These are phyloP conservation scores for Aspergillus melleus DNA, from an alignment of 2,329 filamentous ascomycete genomes.

Conservation along the genomic window DNA sequence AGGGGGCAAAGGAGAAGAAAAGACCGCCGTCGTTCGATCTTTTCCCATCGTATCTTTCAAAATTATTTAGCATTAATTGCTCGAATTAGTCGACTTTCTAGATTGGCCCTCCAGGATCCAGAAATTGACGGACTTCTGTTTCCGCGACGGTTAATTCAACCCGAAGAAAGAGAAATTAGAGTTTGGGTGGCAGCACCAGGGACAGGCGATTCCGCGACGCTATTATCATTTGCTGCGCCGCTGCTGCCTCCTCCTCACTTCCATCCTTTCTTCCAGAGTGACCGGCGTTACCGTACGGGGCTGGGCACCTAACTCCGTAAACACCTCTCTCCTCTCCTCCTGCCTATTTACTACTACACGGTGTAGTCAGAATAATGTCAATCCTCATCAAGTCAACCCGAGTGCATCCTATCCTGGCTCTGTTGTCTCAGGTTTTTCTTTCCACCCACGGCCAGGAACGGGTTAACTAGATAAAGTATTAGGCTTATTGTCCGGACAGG, in stretches of 20 bases:
- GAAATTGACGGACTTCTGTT: too few species aligned
- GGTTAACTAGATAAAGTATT: neutral
- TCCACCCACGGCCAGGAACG: neutral
- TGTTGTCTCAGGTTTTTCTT: too few species aligned
- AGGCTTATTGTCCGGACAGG: neutral
- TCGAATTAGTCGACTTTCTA: too few species aligned
- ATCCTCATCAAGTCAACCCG: too few species aligned
- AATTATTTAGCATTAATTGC: neutral
- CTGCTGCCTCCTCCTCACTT: constrained; percentile 11
- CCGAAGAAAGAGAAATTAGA: constrained; percentile 3
- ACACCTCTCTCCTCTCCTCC: too few species aligned
- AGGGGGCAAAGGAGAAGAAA: neutral
- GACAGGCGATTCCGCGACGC: neutral
- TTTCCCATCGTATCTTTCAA: neutral
- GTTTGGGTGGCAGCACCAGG: constrained; percentile 7
- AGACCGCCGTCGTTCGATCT: neutral
- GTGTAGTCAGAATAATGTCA: too few species aligned
- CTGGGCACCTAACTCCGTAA: too few species aligned
- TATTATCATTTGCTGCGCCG: constrained; percentile 12
- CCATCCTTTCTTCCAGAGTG: constrained; percentile 7
- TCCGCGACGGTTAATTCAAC: neutral
- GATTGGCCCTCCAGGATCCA: too few species aligned
- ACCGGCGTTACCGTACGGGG: neutral
- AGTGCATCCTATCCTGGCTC: too few species aligned
- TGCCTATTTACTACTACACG: too few species aligned